Conservation (phyloP, 2,329 filamentous ascomycete genomes). For the Aureobasidium zeae region DNA sequence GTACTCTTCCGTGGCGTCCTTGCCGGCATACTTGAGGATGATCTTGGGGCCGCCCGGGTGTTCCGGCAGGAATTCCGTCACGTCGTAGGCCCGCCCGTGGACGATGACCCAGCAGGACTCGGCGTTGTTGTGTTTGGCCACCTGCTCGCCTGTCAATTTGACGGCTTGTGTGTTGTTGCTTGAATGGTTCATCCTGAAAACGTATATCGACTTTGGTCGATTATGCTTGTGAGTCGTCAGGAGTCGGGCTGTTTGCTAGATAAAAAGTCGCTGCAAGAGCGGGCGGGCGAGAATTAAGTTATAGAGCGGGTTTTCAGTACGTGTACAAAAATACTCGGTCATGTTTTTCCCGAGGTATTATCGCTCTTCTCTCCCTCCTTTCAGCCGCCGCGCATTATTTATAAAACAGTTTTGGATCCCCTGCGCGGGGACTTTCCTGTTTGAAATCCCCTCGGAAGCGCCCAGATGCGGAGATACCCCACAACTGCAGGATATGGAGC, state of each 20-base stretch:
- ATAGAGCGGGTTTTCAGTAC: not conserved
- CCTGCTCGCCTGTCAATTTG: conserved; percentile 43
- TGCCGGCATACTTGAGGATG: conserved; percentile 93
- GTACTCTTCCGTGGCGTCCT: conserved; percentile 87
- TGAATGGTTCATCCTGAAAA: conserved; percentile 31
- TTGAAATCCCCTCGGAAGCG: not conserved
- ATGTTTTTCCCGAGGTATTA: not conserved
- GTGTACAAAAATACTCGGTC: not conserved
- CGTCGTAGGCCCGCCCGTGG: conserved; percentile 73
- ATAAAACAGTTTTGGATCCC: not conserved
- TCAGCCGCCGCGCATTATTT: not conserved
- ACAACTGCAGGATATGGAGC: too few species aligned
- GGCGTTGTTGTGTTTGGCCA: conserved; percentile 66
- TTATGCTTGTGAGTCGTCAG: not conserved
- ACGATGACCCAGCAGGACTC: conserved; percentile 90
- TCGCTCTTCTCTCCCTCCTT: conserved; percentile 10
- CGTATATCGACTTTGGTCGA: not conserved
- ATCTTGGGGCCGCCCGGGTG: conserved; percentile 86
- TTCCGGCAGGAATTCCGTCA: conserved; percentile 81
- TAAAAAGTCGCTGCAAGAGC: too few species aligned
- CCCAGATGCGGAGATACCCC: conserved; percentile 11
- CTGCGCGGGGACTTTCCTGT: not conserved
- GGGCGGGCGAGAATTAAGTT: not conserved
- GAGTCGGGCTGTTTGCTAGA: too few species aligned
- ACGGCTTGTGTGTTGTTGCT: conserved; percentile 33